These are phyloP conservation scores for Xanthoconium stramineum DNA, from an alignment of 768 basidiomycete genomes.

Conservation along the genomic window DNA sequence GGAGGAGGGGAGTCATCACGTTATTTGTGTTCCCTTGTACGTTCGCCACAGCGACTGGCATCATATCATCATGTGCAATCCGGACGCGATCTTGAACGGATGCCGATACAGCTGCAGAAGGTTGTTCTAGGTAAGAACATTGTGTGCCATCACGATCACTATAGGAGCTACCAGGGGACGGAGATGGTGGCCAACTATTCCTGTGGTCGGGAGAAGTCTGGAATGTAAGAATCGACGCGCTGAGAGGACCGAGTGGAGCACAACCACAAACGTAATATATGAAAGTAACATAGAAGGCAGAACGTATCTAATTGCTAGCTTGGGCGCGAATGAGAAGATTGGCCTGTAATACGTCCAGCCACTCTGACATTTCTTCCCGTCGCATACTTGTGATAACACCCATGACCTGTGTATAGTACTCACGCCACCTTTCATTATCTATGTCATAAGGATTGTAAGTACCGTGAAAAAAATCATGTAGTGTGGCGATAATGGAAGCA, in stretches of 20 bases:
- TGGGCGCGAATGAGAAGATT: no score
- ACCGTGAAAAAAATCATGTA: neutral
- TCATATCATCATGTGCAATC: slow-evolving; percentile 11
- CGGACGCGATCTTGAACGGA: slow-evolving; percentile 27
- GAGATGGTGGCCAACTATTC: slow-evolving; percentile 19
- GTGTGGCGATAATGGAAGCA: neutral
- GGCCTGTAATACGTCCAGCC: no score
- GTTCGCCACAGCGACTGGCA: slow-evolving; percentile 4
- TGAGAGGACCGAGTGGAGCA: slow-evolving; percentile 17
- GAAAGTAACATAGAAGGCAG: no score
- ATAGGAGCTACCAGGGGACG: slow-evolving; percentile 20
- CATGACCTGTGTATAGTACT: no score
- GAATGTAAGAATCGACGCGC: slow-evolving; percentile 25
- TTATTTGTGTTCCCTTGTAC: slow-evolving; percentile 24
- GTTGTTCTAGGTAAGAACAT: slow-evolving; percentile 18
- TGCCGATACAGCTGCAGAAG: slow-evolving; percentile 7
- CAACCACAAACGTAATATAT: no score
- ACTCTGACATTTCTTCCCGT: no score
- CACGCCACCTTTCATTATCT: neutral
- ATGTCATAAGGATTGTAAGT: neutral
- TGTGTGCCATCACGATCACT: slow-evolving; percentile 23
- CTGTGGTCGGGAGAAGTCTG: slow-evolving; percentile 27
- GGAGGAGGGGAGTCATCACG: slow-evolving; percentile 21
- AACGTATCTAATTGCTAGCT: no score
- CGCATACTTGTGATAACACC: no score